Evolutionary conservation across 1,284 basidiomycete genomes (phyloP).

Genomic region (Sphaerobolus stellatus): DNA sequence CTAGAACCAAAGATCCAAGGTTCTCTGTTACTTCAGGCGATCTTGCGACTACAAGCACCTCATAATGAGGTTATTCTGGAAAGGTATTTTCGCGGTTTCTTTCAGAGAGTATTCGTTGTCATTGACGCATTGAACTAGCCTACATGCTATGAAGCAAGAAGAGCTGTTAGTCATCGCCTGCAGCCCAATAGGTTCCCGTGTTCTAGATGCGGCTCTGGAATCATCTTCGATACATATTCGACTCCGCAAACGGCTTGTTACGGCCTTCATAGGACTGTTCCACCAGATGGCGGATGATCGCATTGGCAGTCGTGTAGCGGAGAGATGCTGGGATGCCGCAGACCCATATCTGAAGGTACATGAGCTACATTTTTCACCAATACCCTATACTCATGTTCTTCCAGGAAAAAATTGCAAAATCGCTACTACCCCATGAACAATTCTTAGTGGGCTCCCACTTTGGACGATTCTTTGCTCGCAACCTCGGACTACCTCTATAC

Average conservation of each 20-base stretch:
- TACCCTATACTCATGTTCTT: not conserved
- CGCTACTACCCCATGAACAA: constrained; percentile 69
- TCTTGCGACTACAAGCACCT: constrained; percentile 66
- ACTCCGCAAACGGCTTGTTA: constrained; percentile 68
- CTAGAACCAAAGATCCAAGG: constrained; percentile 80
- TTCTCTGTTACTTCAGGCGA: constrained; percentile 78
- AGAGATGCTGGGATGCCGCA: constrained; percentile 81
- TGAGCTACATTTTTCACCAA: constrained; percentile 1
- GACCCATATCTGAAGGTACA: constrained; percentile 87
- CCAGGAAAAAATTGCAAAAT: constrained; percentile 89
- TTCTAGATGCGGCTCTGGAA: constrained; percentile 77
- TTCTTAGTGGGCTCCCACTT: constrained; percentile 73
- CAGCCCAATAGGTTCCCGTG: constrained; percentile 72
- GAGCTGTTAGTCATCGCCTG: constrained; percentile 68
- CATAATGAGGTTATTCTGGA: constrained; percentile 66
- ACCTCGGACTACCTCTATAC: constrained; percentile 77
- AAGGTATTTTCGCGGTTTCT: constrained; percentile 50
- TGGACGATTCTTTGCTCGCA: constrained; percentile 83
- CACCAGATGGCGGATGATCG: constrained; percentile 80
- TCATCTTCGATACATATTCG: constrained; percentile 66
- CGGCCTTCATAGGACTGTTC: constrained; percentile 75
- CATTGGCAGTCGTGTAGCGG: constrained; percentile 85
- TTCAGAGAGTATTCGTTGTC: not conserved
- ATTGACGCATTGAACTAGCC: constrained; percentile 37
- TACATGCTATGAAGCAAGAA: constrained; percentile 57